phyloP scores from a whole-genome alignment of 1,284 basidiomycete genomes.

The Ceratorhiza oryzae-sativae region DNA sequence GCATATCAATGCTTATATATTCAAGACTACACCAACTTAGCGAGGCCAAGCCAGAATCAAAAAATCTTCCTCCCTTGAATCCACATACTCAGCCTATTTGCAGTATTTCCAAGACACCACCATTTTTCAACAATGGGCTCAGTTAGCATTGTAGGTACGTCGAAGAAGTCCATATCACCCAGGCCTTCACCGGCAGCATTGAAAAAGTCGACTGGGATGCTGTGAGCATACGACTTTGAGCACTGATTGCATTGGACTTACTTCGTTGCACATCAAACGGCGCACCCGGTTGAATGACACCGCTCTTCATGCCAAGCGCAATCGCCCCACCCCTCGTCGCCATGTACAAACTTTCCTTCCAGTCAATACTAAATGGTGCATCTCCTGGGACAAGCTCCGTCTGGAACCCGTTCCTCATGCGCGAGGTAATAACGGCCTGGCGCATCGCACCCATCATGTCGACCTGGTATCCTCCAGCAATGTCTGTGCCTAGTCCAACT shows the following conservation, averaged over 20 bases:
- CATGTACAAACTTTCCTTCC: conserved; percentile 80
- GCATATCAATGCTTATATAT: conserved; percentile 16
- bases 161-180: conserved; percentile 75
- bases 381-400: conserved; percentile 47
- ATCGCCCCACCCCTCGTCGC: conserved; percentile 78
- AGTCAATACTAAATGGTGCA: conserved; percentile 60
- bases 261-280: conserved; percentile 83
- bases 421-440: conserved; percentile 71
- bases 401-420: conserved; percentile 70
- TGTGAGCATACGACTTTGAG: conserved; percentile 8
- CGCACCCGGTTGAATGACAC: conserved; percentile 69
- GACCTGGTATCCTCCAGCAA: conserved; percentile 82
- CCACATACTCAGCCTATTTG: conserved; percentile 73
- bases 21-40: neutral
- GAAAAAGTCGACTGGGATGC: conserved; percentile 59
- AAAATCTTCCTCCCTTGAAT: conserved; percentile 63
- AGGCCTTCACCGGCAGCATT: conserved; percentile 56
- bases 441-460: conserved; percentile 82
- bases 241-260: conserved; percentile 53
- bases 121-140: conserved; percentile 78
- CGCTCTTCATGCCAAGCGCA: conserved; percentile 65
- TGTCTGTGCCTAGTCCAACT: conserved; percentile 82
- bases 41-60: neutral
- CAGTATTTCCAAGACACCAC: conserved; percentile 80
- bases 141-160: conserved; percentile 53